A percentile compares a stretch with the other conserved stretches of the same genome.
phyloP scores from a whole-genome alignment of 495 filamentous ascomycete species.

The Neurospora discreta region DNA sequence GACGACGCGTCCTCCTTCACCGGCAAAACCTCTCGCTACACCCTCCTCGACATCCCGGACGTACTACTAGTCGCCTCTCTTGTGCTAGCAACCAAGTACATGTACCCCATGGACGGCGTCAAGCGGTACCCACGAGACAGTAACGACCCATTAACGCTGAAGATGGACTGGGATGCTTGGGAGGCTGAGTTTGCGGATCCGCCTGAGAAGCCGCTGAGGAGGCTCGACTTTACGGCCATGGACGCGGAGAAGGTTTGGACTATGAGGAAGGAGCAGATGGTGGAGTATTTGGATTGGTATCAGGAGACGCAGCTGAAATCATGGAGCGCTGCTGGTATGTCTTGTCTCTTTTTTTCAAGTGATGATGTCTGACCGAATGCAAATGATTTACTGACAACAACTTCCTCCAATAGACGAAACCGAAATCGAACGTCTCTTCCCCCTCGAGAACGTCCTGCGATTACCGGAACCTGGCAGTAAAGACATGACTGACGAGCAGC shows the following conservation, averaged over 20 bases:
- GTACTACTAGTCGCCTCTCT: constrained; percentile 57
- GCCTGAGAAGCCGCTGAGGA: constrained; percentile 9
- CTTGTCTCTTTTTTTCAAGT: no score
- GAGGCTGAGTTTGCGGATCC: constrained; percentile 35
- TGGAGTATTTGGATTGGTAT: constrained; percentile 85
- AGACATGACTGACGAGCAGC: constrained; percentile 18
- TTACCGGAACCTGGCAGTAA: constrained; percentile 8
- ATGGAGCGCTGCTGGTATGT: constrained; percentile 29
- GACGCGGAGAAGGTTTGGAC: constrained; percentile 56
- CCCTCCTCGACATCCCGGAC: constrained; percentile 52
- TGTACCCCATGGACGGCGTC: constrained; percentile 62
- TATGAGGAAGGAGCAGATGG: constrained; percentile 57
- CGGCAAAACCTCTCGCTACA: constrained; percentile 3
- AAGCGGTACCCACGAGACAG: constrained; percentile 42
- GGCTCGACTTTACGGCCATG: constrained; percentile 30
- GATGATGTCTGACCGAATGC: no score
- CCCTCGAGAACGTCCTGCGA: constrained; percentile 16
- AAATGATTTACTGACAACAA: no score
- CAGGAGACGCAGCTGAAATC: constrained; percentile 56
- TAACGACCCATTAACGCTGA: constrained; percentile 49
- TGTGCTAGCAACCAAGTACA: constrained; percentile 67
- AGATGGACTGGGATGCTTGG: constrained; percentile 69
- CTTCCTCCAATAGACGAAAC: constrained; percentile 8
- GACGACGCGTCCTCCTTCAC: background rate
- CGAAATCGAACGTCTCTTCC: constrained; percentile 38